Conservation (phyloP, 2,329 filamentous ascomycete genomes). For the Scedosporium aurantiacum region DNA sequence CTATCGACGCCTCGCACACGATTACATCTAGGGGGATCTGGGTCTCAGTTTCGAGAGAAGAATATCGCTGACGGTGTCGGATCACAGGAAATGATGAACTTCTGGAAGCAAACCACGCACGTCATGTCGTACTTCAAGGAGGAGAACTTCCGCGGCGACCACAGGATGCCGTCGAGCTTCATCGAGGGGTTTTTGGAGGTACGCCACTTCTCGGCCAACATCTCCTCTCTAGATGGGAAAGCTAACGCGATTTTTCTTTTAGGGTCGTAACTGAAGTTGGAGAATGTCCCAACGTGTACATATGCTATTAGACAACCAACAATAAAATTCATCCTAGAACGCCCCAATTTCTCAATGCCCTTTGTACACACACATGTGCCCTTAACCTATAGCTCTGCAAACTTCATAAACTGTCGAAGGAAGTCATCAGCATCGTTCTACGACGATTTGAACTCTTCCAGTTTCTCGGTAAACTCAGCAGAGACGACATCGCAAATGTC, state of each 20-base stretch:
- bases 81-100: slow-evolving; percentile 88
- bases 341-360: background rate
- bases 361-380: background rate
- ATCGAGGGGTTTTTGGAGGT: slow-evolving; percentile 94
- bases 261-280: slow-evolving; percentile 46
- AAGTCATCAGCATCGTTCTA: background rate
- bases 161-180: slow-evolving; percentile 77
- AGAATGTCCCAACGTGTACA: slow-evolving; percentile 1
- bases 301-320: slow-evolving; percentile 2
- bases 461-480: slow-evolving; percentile 69
- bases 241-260: slow-evolving; percentile 5
- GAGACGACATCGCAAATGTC: slow-evolving; percentile 87
- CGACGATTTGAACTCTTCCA: slow-evolving; percentile 5
- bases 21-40: background rate
- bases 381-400: background rate
- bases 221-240: background rate
- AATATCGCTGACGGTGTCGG: background rate
- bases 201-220: slow-evolving; percentile 20
- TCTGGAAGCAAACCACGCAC: slow-evolving; percentile 95
- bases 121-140: slow-evolving; percentile 94
- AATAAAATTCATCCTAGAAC: slow-evolving; percentile 4
- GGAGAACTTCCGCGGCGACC: slow-evolving; percentile 65
- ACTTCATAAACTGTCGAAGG: background rate
- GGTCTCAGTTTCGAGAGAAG: background rate
- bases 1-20: background rate